Base-by-base conservation (phyloP, 345 rosid genomes). In the Excoecaria cochinchinensis region DNA sequence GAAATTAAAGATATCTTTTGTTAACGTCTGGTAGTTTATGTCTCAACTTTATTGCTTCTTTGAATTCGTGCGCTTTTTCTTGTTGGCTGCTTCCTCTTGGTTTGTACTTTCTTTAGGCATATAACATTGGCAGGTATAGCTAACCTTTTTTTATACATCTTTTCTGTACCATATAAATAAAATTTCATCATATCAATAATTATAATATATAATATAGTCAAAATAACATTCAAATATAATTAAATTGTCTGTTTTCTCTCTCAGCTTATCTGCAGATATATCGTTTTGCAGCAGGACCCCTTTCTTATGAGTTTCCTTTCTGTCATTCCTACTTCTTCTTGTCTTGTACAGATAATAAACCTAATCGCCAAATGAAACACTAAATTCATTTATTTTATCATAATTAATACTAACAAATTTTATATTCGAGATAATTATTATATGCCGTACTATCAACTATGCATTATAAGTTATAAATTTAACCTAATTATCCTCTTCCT, bases 51-150 rank as follows among this genome's bases (percentile, higher is more conserved):
- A 14, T 31, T 63, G 17, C n/a, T 16, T 15, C 0, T 19, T 17
- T 36, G 3, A 38, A 7, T 38, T 4, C 5, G 7, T 61, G n/a
- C 16, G 70, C 52, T 13, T 8, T 36, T 42, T 44, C 52, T 39
- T 55, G 36, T 55, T 71, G 67, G 66, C 42, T 71, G 40, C 14
- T 16, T 71, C 40, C 31, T 22, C 14, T 44, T 58, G 74, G 66
- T 44, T 57, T 5, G 12, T 50, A 15, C 46, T 13, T 50, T 65
- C 31, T 65, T 9, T 1, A n/a, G 10, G 71, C 39, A 67, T 22
- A 21, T 10, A 12, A 22, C 15, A 10, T n/a, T 56, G 60, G 39
- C 71, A 22, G 53, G 63, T 63, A 53, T 21, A 0, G 65, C 65
- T 56, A 10, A 3, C 11, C 8, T 19, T 58, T 11, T 58, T 56